phyloP scores from a whole-genome alignment of 148 eudicot species.

The Fallopia convolvulus region DNA sequence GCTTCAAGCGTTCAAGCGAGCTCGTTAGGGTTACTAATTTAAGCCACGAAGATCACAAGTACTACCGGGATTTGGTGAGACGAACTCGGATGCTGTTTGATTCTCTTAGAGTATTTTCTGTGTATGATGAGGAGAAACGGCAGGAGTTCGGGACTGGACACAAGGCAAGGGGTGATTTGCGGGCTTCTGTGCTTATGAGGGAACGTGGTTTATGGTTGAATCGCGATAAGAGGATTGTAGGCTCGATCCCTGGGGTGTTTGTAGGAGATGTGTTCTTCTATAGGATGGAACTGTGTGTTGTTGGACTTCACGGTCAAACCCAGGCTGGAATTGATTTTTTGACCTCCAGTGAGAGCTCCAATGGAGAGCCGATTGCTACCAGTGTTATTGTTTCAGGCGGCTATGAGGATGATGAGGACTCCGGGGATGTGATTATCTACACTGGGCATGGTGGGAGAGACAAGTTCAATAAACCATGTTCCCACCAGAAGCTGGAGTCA shows the following conservation, averaged over 20 bases:
- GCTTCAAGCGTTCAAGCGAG: conserved; percentile 6
- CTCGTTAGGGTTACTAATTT: conserved; percentile 9
- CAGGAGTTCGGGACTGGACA: conserved; percentile 21
- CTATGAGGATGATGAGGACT: conserved; percentile 83
- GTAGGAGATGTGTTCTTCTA: conserved; percentile 84
- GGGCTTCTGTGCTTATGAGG: conserved; percentile 52
- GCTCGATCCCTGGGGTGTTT: conserved; percentile 11
- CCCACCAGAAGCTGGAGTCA: conserved; percentile 63
- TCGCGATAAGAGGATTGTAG: conserved; percentile 66
- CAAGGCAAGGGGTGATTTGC: conserved; percentile 49
- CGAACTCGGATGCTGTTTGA: conserved; percentile 59
- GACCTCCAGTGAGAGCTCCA: conserved; percentile 61
- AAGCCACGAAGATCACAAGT: conserved; percentile 3
- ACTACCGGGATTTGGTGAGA: conserved; percentile 48
- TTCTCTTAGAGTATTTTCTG: conserved; percentile 40
- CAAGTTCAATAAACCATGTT: conserved; percentile 40
- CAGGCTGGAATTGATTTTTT: conserved; percentile 90
- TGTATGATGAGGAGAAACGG: conserved; percentile 34
- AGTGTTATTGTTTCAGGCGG: conserved; percentile 79
- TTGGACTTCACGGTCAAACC: conserved; percentile 71
- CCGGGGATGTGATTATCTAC: conserved; percentile 61
- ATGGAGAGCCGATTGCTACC: conserved; percentile 89
- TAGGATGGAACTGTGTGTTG: conserved; percentile 80
- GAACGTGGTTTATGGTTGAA: conserved; percentile 56
- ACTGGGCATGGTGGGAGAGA: conserved; percentile 93